phyloP scores from a whole-genome alignment of 257 asterid species.

The Solanum arcanum region DNA sequence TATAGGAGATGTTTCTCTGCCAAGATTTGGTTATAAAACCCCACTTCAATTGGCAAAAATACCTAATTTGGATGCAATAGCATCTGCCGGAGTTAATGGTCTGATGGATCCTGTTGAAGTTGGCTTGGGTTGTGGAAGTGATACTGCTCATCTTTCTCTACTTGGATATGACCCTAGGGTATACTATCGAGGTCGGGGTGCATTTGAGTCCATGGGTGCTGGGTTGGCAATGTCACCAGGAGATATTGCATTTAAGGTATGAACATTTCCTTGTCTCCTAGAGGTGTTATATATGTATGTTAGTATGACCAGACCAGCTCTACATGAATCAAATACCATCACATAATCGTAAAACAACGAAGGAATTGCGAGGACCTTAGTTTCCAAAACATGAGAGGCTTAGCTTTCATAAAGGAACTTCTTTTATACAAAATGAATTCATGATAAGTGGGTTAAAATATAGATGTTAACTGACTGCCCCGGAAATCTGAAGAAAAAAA shows the following conservation, averaged over 20 bases:
- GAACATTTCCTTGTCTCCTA: background rate
- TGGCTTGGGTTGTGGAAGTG: slow-evolving; percentile 94
- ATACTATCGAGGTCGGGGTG: slow-evolving; percentile 95
- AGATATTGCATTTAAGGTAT: slow-evolving; percentile 88
- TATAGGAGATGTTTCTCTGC: slow-evolving; percentile 83
- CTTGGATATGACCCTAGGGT: slow-evolving; percentile 87
- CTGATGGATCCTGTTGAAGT: slow-evolving; percentile 98
- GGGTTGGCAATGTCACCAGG: slow-evolving; percentile 96
- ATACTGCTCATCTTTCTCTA: slow-evolving; percentile 90
- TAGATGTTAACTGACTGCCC: background rate
- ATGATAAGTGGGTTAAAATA: background rate
- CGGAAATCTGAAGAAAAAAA: background rate
- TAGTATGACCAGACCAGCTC: background rate
- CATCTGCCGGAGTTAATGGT: slow-evolving; percentile 86
- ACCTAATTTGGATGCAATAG: slow-evolving; percentile 75
- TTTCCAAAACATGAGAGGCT: background rate
- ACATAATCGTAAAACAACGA: background rate
- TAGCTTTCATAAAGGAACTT: background rate
- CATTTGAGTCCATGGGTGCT: slow-evolving; percentile 98
- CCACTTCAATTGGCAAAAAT: slow-evolving; percentile 66
- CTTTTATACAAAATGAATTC: background rate
- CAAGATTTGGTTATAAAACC: slow-evolving; percentile 60
- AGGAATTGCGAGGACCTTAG: background rate
- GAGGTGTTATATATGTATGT: background rate
- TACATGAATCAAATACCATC: background rate